Base-by-base conservation (phyloP, 257 asterid species). In the Galeopsis tetrahit region DNA sequence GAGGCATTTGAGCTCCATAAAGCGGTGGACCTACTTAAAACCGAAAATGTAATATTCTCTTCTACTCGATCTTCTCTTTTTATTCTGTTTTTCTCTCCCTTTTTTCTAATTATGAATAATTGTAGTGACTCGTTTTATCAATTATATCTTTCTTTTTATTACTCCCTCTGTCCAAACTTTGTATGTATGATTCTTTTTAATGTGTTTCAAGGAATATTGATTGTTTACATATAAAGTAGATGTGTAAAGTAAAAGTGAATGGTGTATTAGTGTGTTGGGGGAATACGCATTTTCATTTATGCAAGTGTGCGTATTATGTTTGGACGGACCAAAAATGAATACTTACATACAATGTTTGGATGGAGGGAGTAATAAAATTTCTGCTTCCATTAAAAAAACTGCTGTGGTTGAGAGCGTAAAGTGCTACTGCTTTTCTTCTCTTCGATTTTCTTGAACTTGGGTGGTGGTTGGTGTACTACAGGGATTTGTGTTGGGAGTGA, bases 1-100 rank as follows among this genome's bases (percentile, higher is more conserved):
- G 97, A 89, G 80, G 80, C 85, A 71, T 86, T 92, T 77, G 85
- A 87, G 82, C 93, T 94, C 71, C 95, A 83, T 72, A 86, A 85
- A 84, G 76, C 75, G 74, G 82, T 80, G 59, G 89, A 86, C 70
- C 53, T 63, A 34, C 90, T 91, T 2, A 85, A 81, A 81, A 71
- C 77, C n/a, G 89, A 82, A 76, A 84, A 86, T 66, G 87, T 82
- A 84, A 31, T 6, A 14, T 36, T 52, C 48, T 63, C 53, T 6
- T 68, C 70, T 58, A 17, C 55, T 61, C 13, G 53, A 31, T 63
- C n/a, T 17, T 76, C 48, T 71, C 31, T 38, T 58, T 10, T 40
- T 46, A 36, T 71, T 48, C 17, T 67, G 44, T 34, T 64, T 6
- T 33, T 39, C 1, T 49, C 35, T 46, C 66, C 60, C 4, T 33